phyloP scores from a whole-genome alignment of 345 rosid species.

The Kernera saxatilis region DNA sequence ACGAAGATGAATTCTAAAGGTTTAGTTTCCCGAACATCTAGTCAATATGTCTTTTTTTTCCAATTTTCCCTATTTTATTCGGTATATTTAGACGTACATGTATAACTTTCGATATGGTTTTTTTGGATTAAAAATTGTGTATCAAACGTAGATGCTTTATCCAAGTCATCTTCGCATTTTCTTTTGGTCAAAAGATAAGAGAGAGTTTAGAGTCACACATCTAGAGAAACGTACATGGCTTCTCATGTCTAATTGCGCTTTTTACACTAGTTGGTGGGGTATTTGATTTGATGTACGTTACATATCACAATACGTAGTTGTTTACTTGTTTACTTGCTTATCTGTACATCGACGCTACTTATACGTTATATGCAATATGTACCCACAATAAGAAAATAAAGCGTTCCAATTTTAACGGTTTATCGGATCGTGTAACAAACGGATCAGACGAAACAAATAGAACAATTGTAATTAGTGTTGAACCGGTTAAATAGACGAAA shows the following conservation, averaged over 20 bases:
- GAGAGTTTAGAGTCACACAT: conserved; percentile 15
- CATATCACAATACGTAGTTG: not conserved
- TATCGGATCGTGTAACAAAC: not conserved
- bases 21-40: no score
- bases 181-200: conserved; percentile 21
- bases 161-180: not conserved
- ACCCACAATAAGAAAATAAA: not conserved
- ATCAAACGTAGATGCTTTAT: not conserved
- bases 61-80: no score
- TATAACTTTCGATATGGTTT: not conserved
- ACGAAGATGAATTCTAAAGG: no score
- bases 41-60: no score
- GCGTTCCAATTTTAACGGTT: not conserved
- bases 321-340: not conserved
- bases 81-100: not conserved
- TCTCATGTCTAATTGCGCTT: conserved; percentile 10
- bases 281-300: not conserved
- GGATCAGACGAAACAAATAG: not conserved
- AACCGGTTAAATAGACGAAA: no score
- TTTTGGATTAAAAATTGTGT: not conserved
- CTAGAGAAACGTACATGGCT: conserved; percentile 12
- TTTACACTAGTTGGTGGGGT: conserved; percentile 7
- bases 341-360: not conserved
- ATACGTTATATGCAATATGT: not conserved
- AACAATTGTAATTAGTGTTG: no score